Conservation (phyloP, 1,284 basidiomycete genomes). For the Athelia psychrophila region DNA sequence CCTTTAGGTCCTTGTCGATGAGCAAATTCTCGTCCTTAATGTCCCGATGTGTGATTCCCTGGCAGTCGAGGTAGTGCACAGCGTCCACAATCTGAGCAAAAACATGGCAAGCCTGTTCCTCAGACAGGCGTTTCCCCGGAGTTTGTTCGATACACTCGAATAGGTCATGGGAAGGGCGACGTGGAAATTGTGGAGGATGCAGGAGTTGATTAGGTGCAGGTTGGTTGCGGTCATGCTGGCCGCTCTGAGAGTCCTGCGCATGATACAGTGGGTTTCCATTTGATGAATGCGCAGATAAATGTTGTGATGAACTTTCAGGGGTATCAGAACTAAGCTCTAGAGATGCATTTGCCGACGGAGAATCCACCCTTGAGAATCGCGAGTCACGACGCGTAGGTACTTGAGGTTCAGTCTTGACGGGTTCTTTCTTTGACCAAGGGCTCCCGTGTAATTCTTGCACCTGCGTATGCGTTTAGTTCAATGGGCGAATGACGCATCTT, state of each 20-base stretch:
- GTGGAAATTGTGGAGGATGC: conserved; percentile 40
- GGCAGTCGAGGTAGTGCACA: conserved; percentile 72
- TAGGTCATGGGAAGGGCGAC: conserved; percentile 83
- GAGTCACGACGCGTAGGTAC: no score
- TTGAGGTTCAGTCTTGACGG: no score
- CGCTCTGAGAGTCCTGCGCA: no score
- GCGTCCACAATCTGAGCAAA: conserved; percentile 88
- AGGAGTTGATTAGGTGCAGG: neutral
- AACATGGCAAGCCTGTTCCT: conserved; percentile 76
- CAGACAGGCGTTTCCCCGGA: conserved; percentile 74
- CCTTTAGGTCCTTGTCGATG: conserved; percentile 73
- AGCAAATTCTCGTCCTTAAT: conserved; percentile 95
- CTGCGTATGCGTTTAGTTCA: conserved; percentile 39
- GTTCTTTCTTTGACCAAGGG: conserved; percentile 60
- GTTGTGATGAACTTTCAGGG: conserved; percentile 15
- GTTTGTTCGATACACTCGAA: conserved; percentile 93
- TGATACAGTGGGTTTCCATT: no score
- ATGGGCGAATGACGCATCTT: neutral
- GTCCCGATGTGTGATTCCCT: conserved; percentile 86
- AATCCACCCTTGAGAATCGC: no score
- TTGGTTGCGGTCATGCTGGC: no score
- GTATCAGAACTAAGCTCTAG: conserved; percentile 30
- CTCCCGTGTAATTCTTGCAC: conserved; percentile 91
- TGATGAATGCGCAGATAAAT: neutral
- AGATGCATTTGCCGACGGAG: no score